Percentiles rank a stretch among this genome's conserved stretches.
Evolutionary conservation across 345 rosid genomes (phyloP).

Genomic region (Hypericum perforatum): DNA sequence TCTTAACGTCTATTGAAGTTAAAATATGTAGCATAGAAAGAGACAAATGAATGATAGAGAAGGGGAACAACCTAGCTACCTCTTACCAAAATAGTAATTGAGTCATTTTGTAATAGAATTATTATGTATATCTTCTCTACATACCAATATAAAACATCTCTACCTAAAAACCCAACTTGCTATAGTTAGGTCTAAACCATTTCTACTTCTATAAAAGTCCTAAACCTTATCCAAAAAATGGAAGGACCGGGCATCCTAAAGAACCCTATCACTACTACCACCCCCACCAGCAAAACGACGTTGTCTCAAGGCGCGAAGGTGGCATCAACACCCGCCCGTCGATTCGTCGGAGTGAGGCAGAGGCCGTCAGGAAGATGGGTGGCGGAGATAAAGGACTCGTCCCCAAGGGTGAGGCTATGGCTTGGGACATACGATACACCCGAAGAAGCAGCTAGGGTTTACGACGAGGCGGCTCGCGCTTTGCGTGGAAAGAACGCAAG

Average conservation of each 20-base stretch:
- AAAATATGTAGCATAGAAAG: conserved; percentile 8
- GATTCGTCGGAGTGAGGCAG: conserved; percentile 58
- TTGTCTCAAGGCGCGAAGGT: conserved; percentile 15
- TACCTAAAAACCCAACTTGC: neutral
- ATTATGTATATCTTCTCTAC: neutral
- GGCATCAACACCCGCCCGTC: conserved; percentile 11
- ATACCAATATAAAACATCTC: neutral
- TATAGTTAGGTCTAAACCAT: neutral
- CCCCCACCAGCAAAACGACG: conserved; percentile 5
- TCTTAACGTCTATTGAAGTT: conserved; percentile 1
- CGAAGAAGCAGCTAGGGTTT: conserved; percentile 63
- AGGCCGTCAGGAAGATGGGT: conserved; percentile 75
- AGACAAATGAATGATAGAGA: conserved; percentile 19
- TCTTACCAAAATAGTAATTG: no score
- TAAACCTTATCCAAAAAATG: conserved; percentile 15
- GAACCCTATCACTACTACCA: conserved; percentile 11
- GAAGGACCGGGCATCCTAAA: conserved; percentile 22
- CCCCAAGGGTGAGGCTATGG: conserved; percentile 59
- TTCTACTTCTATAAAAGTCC: conserved; percentile 6
- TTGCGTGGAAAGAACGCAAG: conserved; percentile 59
- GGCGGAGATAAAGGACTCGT: conserved; percentile 66
- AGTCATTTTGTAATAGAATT: no score
- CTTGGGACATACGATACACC: conserved; percentile 63
- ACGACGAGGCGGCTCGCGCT: conserved; percentile 68
- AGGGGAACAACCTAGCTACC: neutral